A percentile compares a stretch with the other conserved stretches of the same genome.
These are phyloP conservation scores for Gaultheria prostrata DNA, from an alignment of 148 eudicot species.

Conservation along the genomic window DNA sequence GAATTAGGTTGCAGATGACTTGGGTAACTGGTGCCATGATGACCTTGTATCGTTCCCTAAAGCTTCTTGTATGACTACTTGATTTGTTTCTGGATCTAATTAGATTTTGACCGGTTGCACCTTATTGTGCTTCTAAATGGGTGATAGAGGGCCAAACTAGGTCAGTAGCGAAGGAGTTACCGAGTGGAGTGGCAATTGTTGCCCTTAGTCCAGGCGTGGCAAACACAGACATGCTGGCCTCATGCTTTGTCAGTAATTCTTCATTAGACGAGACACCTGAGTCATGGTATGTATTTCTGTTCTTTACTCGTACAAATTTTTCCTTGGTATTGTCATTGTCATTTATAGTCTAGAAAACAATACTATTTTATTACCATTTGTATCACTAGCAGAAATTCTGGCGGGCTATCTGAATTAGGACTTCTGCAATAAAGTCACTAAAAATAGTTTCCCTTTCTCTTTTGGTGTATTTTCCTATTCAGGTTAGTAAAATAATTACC, in stretches of 20 bases:
- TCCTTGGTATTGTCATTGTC: neutral
- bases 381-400: neutral
- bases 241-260: constrained; percentile 89
- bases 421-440: neutral
- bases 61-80: neutral
- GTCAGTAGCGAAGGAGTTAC: constrained; percentile 89
- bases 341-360: neutral
- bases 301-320: neutral
- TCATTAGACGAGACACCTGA: constrained; percentile 71
- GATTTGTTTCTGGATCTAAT: constrained; percentile 10
- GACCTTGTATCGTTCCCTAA: neutral
- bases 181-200: constrained; percentile 69
- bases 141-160: constrained; percentile 86
- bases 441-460: neutral
- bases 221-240: constrained; percentile 89
- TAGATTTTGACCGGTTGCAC: constrained; percentile 62
- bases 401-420: neutral
- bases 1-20: constrained; percentile 2
- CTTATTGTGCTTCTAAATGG: constrained; percentile 99
- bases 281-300: constrained; percentile 51
- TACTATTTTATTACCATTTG: neutral
- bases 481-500: neutral
- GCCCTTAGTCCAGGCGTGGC: constrained; percentile 83
- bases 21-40: neutral
- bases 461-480: neutral